A percentile compares a stretch with the other conserved stretches of the same genome.
These are phyloP conservation scores for Fermentozyma sake DNA, from an alignment of 1,139 yeast species.

Conservation along the genomic window DNA sequence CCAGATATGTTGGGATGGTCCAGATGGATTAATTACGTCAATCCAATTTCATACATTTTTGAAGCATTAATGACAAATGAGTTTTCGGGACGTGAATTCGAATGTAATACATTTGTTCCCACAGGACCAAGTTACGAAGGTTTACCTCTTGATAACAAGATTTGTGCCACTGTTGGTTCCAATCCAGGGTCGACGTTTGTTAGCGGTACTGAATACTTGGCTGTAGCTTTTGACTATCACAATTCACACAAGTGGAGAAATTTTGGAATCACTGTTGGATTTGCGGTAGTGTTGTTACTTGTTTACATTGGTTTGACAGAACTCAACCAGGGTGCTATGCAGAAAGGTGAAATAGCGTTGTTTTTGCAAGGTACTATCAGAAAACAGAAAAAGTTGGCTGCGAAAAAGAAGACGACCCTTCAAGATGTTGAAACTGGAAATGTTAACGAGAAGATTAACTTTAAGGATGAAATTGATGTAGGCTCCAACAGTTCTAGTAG, in stretches of 20 bases:
- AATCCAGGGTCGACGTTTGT: slow-evolving; percentile 51
- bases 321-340: slow-evolving; percentile 67
- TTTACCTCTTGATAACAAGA: slow-evolving; percentile 32
- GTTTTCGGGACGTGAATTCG: slow-evolving; percentile 36
- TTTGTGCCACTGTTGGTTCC: slow-evolving; percentile 66
- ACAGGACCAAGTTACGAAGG: slow-evolving; percentile 42
- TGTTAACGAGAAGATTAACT: slow-evolving; percentile 13
- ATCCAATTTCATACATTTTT: slow-evolving; percentile 67
- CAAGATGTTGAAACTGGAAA: slow-evolving; percentile 12
- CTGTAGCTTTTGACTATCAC: slow-evolving; percentile 41
- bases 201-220: slow-evolving; percentile 55
- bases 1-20: slow-evolving; percentile 73
- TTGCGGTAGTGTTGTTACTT: slow-evolving; percentile 48
- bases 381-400: slow-evolving; percentile 22
- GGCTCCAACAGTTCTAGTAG: slow-evolving; percentile 5
- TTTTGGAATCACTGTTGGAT: slow-evolving; percentile 65
- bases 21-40: slow-evolving; percentile 70
- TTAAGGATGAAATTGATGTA: slow-evolving; percentile 11
- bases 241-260: slow-evolving; percentile 78
- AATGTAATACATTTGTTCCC: slow-evolving; percentile 49
- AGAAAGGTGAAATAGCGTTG: slow-evolving; percentile 77
- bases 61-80: slow-evolving; percentile 68
- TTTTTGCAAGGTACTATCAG: slow-evolving; percentile 42
- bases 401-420: slow-evolving; percentile 17
- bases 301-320: slow-evolving; percentile 59